Conservation (phyloP, 2,329 filamentous ascomycete genomes). For the Colletotrichum zoysiae region DNA sequence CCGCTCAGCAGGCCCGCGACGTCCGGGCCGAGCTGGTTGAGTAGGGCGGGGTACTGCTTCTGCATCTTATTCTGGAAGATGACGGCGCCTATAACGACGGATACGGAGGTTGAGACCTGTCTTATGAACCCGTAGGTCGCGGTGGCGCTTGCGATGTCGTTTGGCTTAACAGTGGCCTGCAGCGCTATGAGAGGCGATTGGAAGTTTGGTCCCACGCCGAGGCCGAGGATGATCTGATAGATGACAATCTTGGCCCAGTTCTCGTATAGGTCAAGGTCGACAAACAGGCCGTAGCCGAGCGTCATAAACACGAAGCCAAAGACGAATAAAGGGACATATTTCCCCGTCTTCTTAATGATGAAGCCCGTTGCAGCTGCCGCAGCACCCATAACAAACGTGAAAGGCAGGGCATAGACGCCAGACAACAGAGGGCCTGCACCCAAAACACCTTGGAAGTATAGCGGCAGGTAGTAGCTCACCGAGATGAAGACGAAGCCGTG, state of each 20-base stretch:
- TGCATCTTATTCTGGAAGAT: slow-evolving; percentile 56
- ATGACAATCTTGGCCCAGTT: slow-evolving; percentile 57
- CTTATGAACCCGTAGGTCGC: slow-evolving; percentile 72
- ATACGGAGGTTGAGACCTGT: slow-evolving; percentile 68
- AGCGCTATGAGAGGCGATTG: slow-evolving; percentile 73
- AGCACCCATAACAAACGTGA: slow-evolving; percentile 56
- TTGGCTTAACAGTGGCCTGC: slow-evolving; percentile 70
- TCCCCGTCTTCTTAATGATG: slow-evolving; percentile 64
- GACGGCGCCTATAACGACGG: slow-evolving; percentile 67
- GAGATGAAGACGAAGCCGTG: slow-evolving; percentile 72
- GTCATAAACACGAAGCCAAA: slow-evolving; percentile 64
- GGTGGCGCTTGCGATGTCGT: slow-evolving; percentile 73
- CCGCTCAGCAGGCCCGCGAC: slow-evolving; percentile 67
- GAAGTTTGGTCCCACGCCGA: slow-evolving; percentile 73
- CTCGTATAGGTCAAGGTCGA: slow-evolving; percentile 57
- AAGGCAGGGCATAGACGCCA: slow-evolving; percentile 72
- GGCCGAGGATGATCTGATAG: slow-evolving; percentile 70
- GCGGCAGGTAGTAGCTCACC: slow-evolving; percentile 77
- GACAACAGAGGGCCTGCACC: slow-evolving; percentile 70
- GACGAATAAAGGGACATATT: slow-evolving; percentile 66
- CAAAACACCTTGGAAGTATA: slow-evolving; percentile 79
- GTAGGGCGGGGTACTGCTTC: slow-evolving; percentile 56
- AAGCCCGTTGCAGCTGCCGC: slow-evolving; percentile 2
- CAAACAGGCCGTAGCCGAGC: slow-evolving; percentile 68
- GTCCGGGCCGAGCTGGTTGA: slow-evolving; percentile 62